These are phyloP conservation scores for Neofusicoccum kwambonambiense DNA, from an alignment of 2,329 filamentous ascomycete genomes.

Conservation along the genomic window DNA sequence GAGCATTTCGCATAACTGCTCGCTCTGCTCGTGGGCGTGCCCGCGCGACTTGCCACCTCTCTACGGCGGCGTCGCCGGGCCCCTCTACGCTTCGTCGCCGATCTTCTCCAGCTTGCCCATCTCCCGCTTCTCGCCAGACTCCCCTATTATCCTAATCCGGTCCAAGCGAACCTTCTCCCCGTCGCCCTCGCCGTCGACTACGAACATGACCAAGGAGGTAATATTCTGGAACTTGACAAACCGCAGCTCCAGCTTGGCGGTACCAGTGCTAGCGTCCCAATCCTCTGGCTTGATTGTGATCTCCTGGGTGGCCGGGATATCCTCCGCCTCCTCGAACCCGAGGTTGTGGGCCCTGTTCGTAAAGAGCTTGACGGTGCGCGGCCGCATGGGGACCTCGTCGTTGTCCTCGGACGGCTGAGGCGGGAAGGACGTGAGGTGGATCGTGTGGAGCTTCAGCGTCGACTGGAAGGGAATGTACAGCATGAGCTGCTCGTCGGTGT, in stretches of 20 bases:
- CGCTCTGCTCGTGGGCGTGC: constrained; percentile 1
- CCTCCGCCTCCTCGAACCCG: constrained; percentile 92
- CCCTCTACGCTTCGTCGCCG: constrained; percentile 58
- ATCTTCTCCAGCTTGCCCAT: constrained; percentile 97
- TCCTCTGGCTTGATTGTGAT: constrained; percentile 72
- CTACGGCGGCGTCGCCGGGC: not conserved
- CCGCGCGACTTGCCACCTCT: not conserved
- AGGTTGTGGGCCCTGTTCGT: constrained; percentile 86
- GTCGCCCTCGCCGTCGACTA: constrained; percentile 77
- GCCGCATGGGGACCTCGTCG: constrained; percentile 75
- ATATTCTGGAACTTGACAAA: constrained; percentile 99
- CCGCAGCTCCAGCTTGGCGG: constrained; percentile 61
- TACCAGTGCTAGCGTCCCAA: constrained; percentile 62
- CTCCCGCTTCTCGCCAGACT: constrained; percentile 85
- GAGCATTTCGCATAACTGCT: constrained; percentile 15
- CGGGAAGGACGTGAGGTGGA: constrained; percentile 80
- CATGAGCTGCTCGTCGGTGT: constrained; percentile 95
- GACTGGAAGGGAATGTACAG: constrained; percentile 88
- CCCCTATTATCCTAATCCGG: constrained; percentile 76
- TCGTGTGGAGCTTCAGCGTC: constrained; percentile 83
- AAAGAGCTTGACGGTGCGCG: constrained; percentile 80
- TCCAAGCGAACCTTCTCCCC: constrained; percentile 84
- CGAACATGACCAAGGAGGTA: constrained; percentile 80
- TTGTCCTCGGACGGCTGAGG: constrained; percentile 58
- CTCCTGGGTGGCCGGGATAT: constrained; percentile 75